Evolutionary conservation across 192 early-diverging fungal genomes (phyloP).

Genomic region (Chytriomyces hyalinus): DNA sequence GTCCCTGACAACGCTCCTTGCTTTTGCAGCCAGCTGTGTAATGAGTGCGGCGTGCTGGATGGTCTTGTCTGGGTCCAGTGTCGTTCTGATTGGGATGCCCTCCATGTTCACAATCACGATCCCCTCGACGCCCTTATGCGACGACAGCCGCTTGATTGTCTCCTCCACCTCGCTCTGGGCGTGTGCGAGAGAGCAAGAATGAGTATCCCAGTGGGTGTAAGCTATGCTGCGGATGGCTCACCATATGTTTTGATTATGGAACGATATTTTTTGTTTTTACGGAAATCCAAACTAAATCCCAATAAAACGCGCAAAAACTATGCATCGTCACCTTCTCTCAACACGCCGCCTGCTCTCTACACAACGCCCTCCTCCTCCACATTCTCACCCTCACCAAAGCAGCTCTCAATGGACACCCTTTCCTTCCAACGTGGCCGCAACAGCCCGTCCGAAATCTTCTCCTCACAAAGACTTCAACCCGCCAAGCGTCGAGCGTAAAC

Average conservation of each 20-base stretch:
- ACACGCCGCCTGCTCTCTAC: too few relatives aligned
- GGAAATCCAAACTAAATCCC: too few relatives aligned
- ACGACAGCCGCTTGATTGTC: constrained; percentile 84
- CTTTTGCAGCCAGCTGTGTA: constrained; percentile 78
- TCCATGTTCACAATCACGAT: constrained; percentile 90
- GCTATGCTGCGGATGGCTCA: not conserved
- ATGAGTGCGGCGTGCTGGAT: constrained; percentile 85
- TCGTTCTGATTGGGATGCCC: constrained; percentile 89
- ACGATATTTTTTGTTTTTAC: too few relatives aligned
- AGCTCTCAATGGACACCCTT: not conserved
- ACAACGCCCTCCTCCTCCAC: not conserved
- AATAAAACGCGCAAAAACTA: too few relatives aligned
- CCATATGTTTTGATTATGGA: not conserved
- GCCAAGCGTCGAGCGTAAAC: not conserved
- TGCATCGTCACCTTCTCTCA: too few relatives aligned
- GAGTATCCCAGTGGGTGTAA: not conserved
- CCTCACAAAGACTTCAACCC: constrained; percentile 22
- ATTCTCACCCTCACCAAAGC: not conserved
- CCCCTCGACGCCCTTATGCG: constrained; percentile 86
- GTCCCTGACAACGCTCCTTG: constrained; percentile 76
- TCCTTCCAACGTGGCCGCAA: constrained; percentile 11
- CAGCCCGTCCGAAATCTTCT: constrained; percentile 1
- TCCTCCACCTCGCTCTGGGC: constrained; percentile 84
- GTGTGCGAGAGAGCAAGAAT: not conserved
- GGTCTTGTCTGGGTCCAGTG: constrained; percentile 77